A percentile compares a stretch with the other conserved stretches of the same genome.
phyloP scores from a whole-genome alignment of 2,329 filamentous ascomycete species.

The Lecanicillium sp. region DNA sequence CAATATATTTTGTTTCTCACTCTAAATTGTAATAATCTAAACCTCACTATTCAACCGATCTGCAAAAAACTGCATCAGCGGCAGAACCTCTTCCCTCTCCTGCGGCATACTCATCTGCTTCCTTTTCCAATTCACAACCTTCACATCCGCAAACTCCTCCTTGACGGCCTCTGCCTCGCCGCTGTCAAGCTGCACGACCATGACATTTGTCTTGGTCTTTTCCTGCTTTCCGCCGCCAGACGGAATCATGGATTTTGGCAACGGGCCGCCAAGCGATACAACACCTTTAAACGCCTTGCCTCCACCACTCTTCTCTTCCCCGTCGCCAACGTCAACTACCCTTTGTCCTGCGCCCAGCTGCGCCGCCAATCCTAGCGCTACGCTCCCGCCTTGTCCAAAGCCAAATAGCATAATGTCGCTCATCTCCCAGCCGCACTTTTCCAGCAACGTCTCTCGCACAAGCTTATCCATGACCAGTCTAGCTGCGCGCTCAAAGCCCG shows the following conservation, averaged over 20 bases:
- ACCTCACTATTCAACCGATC: conserved; percentile 39
- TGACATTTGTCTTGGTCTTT: conserved; percentile 55
- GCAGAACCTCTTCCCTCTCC: conserved; percentile 76
- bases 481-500: conserved; percentile 46
- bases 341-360: conserved; percentile 22
- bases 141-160: conserved; percentile 56
- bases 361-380: conserved; percentile 48
- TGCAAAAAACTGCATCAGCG: conserved; percentile 79
- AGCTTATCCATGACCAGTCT: conserved; percentile 40
- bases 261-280: conserved; percentile 52
- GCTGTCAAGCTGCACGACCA: conserved; percentile 53
- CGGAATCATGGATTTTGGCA: conserved; percentile 45
- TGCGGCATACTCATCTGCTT: conserved; percentile 74
- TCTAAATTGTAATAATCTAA: no score
- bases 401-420: conserved; percentile 57
- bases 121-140: conserved; percentile 61
- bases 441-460: conserved; percentile 41
- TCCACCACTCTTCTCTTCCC: background rate
- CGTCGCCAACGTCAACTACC: no score
- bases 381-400: conserved; percentile 58
- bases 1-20: no score
- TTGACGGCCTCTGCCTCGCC: conserved; percentile 57
- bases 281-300: conserved; percentile 40
- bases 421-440: conserved; percentile 49
- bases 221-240: conserved; percentile 32